Conservation (phyloP, 1,284 basidiomycete species). For the Cryptococcus maquisensis region DNA sequence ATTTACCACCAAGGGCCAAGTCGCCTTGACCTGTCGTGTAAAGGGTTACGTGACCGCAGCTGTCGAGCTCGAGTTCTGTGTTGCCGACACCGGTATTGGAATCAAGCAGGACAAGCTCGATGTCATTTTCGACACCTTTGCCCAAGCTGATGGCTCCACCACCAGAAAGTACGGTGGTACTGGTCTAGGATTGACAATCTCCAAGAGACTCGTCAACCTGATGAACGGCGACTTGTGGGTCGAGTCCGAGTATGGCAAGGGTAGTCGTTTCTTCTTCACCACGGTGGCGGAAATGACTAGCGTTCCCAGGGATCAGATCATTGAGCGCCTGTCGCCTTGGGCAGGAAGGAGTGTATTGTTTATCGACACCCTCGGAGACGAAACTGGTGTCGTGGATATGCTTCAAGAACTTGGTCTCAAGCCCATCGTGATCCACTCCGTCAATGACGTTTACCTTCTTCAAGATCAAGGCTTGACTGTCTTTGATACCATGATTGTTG, state of each 20-base stretch:
- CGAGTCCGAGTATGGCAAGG: constrained; percentile 83
- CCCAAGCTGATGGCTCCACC: constrained; percentile 94
- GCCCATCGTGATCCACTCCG: constrained; percentile 71
- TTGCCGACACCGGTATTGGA: constrained; percentile 96
- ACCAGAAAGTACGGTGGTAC: constrained; percentile 97
- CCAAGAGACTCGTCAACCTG: constrained; percentile 89
- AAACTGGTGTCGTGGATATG: constrained; percentile 69
- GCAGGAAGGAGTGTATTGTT: constrained; percentile 72
- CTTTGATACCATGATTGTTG: constrained; percentile 94
- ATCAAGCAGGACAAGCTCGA: constrained; percentile 99
- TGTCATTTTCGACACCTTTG: constrained; percentile 99
- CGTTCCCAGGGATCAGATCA: constrained; percentile 59
- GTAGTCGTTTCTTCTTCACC: constrained; percentile 95
- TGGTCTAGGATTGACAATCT: constrained; percentile 91
- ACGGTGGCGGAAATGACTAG: constrained; percentile 59
- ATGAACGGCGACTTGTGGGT: constrained; percentile 99
- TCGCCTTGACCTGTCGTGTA: constrained; percentile 77
- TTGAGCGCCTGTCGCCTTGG: constrained; percentile 70
- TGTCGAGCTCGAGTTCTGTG: constrained; percentile 93
- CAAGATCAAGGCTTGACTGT: constrained; percentile 62
- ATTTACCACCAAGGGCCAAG: constrained; percentile 90
- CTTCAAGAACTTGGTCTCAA: constrained; percentile 79
- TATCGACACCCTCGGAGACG: constrained; percentile 78
- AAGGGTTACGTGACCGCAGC: constrained; percentile 63
- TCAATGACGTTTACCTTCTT: constrained; percentile 69